Evolutionary conservation across 768 basidiomycete species (phyloP).

Genomic region (Clavaria fumosa): DNA sequence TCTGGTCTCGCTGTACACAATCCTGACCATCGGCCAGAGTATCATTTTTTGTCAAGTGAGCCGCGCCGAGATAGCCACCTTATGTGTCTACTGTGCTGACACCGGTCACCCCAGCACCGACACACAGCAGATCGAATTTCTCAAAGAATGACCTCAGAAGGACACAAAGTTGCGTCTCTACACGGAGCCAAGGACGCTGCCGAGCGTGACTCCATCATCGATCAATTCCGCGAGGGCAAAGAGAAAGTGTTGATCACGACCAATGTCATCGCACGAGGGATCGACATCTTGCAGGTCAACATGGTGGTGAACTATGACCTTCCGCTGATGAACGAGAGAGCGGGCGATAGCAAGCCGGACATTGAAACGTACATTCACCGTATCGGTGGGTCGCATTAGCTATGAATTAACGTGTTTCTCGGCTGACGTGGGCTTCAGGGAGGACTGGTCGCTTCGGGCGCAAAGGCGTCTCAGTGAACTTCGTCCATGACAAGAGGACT

Average conservation of each 20-base stretch:
- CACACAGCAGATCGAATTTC: conserved; percentile 90
- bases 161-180: conserved; percentile 90
- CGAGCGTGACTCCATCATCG: conserved; percentile 86
- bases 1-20: conserved; percentile 73
- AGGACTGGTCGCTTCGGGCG: conserved; percentile 97
- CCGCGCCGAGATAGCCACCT: conserved; percentile 6
- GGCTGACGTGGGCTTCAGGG: conserved; percentile 30
- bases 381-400: conserved; percentile 48
- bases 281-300: conserved; percentile 97
- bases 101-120: conserved; percentile 46
- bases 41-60: conserved; percentile 94
- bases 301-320: conserved; percentile 99
- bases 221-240: conserved; percentile 88
- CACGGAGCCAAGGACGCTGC: conserved; percentile 86
- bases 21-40: conserved; percentile 92
- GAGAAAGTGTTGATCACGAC: conserved; percentile 95
- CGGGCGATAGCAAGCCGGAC: conserved; percentile 55
- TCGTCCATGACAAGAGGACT: conserved; percentile 82
- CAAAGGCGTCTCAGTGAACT: conserved; percentile 94
- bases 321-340: conserved; percentile 68
- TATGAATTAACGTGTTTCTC: background rate
- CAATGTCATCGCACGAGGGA: conserved; percentile 95
- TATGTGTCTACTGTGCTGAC: conserved; percentile 3
- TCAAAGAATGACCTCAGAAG: conserved; percentile 77
- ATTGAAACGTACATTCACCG: conserved; percentile 97